A percentile compares a stretch with the other conserved stretches of the same genome.
Evolutionary conservation across 148 eudicot genomes (phyloP).

Genomic region (Amaranthus hypochondriacus): DNA sequence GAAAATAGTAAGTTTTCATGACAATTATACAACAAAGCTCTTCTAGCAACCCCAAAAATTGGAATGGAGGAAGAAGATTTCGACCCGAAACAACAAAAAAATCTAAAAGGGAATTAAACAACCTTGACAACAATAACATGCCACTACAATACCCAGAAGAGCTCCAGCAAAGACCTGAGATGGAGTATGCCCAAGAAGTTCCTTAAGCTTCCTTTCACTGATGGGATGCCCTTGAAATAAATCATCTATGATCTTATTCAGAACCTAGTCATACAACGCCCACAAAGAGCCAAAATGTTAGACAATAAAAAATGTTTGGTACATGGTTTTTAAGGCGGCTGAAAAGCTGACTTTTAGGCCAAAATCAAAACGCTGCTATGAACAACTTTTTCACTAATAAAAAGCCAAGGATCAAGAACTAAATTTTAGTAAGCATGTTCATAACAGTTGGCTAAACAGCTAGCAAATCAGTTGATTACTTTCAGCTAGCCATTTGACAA

Average conservation of each 20-base stretch:
- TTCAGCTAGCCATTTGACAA: no score
- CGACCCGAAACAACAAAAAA: not conserved
- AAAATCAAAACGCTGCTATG: no score
- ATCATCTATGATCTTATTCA: slow-evolving; percentile 81
- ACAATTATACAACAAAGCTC: not conserved
- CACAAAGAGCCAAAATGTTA: not conserved
- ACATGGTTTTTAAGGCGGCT: no score
- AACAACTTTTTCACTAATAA: no score
- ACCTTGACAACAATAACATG: slow-evolving; percentile 57
- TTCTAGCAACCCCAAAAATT: slow-evolving; percentile 7
- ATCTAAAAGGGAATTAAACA: slow-evolving; percentile 25
- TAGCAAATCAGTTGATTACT: no score
- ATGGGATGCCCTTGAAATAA: slow-evolving; percentile 94
- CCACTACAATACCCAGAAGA: slow-evolving; percentile 62
- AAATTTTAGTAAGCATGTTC: no score
- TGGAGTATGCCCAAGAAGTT: slow-evolving; percentile 91
- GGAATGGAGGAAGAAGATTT: not conserved
- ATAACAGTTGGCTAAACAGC: no score
- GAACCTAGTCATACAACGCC: slow-evolving; percentile 43
- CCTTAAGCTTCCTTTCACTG: slow-evolving; percentile 89
- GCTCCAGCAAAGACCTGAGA: slow-evolving; percentile 82
- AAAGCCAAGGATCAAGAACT: no score
- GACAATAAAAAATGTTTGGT: no score
- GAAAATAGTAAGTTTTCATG: not conserved
- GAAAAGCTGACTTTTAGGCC: no score